Evolutionary conservation across 805 yeast genomes (phyloP), one percentile per base, ranked within the genome.

Genomic region (Kodamaea hsintzibuensis): DNA sequence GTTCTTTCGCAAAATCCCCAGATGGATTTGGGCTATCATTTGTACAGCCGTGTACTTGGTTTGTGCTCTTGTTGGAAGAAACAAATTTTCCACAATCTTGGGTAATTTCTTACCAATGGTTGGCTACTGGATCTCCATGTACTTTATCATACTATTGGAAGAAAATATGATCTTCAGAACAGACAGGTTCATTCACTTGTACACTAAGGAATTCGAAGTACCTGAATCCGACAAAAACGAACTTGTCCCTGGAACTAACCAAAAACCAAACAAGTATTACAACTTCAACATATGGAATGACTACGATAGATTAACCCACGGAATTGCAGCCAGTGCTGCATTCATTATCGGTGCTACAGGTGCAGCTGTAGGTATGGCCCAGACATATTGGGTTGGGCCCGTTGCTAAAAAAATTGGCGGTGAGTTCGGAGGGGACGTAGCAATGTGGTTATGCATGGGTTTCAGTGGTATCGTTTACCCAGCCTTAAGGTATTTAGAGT

Each of bases 331-430:
- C 0, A 70, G 85, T 2, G 60, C 78, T 16, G 80, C 91, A 1
- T 89, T 89, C 60, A 60, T 81, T 2, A 71, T 80, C 51, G 97
- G 96, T 45, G 85, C 85, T 14, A 88, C 82, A 0, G 96, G 96
- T 47, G 96, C 90, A 0, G 90, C 88, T 2, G 72, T 90, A 17
- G 96, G 96, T 6, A 91, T 91, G 97, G 79, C 88, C 22, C 97
- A 91, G 67, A 88, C 84, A 6, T 91, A 91, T 69, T 91, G 87
- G 78, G 75, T 80, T 6, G 97, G 96, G 0, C 90, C 90, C 0
- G 60, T 90, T 9, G 96, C 96, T 10, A 68, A 68, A 27, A 61
- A 74, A 3, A 72, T 88, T 13, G 96, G 73, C 2, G 68, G 66
- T 0, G 84, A 78, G 5, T 67, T 69, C 56, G 91, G 89, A 53